These are phyloP conservation scores for Ganoderma multipileum DNA, from an alignment of 1,284 basidiomycete genomes.

Conservation along the genomic window DNA sequence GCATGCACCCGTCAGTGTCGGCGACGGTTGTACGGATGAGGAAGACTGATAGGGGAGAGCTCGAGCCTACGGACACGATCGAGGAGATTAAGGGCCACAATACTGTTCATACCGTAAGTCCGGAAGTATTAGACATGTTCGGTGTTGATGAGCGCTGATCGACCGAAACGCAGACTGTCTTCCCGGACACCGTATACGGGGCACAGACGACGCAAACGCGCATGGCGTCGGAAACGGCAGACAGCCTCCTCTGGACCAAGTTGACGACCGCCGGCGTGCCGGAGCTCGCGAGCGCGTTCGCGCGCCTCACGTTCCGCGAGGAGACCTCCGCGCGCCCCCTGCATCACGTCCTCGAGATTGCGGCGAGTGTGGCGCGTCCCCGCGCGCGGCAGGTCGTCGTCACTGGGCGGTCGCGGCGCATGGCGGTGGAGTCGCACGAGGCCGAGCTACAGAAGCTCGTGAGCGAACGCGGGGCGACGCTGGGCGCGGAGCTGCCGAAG, in stretches of 20 bases:
- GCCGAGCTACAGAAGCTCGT: slow-evolving; percentile 55
- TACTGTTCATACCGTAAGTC: slow-evolving; percentile 20
- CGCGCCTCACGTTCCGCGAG: slow-evolving; percentile 63
- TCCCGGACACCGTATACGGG: slow-evolving; percentile 75
- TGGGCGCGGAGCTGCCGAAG: slow-evolving; percentile 32
- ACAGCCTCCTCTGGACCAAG: slow-evolving; percentile 70
- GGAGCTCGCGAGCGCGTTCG: slow-evolving; percentile 49
- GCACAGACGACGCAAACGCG: slow-evolving; percentile 65
- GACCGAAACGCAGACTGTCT: slow-evolving; percentile 47
- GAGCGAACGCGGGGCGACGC: slow-evolving; percentile 26
- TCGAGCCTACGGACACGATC: slow-evolving; percentile 41
- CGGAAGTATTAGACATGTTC: background rate
- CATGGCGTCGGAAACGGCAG: slow-evolving; percentile 77
- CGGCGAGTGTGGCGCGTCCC: slow-evolving; percentile 30
- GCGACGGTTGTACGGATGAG: slow-evolving; percentile 75
- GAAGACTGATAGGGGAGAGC: slow-evolving; percentile 46
- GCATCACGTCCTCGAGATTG: slow-evolving; percentile 57
- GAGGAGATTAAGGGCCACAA: slow-evolving; percentile 40
- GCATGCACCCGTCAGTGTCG: slow-evolving; percentile 63
- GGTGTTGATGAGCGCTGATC: background rate
- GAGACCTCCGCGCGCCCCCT: slow-evolving; percentile 58
- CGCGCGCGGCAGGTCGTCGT: slow-evolving; percentile 62
- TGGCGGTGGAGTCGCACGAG: slow-evolving; percentile 62
- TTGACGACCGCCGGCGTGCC: slow-evolving; percentile 48
- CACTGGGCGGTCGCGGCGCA: slow-evolving; percentile 76